Conservation (phyloP, 2,329 filamentous ascomycete species). For the Diaporthe batatas region DNA sequence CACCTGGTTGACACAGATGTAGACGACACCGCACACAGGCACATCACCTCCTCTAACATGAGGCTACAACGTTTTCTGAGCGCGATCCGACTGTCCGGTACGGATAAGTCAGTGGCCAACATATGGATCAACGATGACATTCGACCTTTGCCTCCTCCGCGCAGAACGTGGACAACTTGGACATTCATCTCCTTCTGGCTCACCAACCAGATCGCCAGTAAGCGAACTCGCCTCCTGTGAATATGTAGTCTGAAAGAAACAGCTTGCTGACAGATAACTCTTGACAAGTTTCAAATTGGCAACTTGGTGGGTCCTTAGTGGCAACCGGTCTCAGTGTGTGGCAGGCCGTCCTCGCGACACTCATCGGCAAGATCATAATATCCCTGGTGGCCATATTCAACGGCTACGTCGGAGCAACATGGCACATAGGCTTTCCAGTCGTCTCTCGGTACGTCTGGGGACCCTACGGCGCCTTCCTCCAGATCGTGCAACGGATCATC, state of each 20-base stretch:
- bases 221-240: background rate
- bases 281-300: constrained; percentile 43
- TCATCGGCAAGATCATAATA: constrained; percentile 55
- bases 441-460: constrained; percentile 56
- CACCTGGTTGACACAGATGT: background rate
- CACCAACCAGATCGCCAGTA: constrained; percentile 39
- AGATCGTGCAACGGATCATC: constrained; percentile 56
- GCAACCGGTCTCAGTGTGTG: constrained; percentile 39
- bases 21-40: constrained; percentile 5
- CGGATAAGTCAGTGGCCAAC: constrained; percentile 29
- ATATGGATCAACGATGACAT: constrained; percentile 38
- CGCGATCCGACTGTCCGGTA: constrained; percentile 22
- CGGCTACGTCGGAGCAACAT: constrained; percentile 55
- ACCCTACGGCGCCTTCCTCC: constrained; percentile 55
- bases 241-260: background rate
- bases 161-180: constrained; percentile 33
- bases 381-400: constrained; percentile 52
- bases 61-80: constrained; percentile 11
- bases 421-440: constrained; percentile 60
- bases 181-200: constrained; percentile 37
- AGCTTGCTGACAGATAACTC: background rate
- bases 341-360: constrained; percentile 38
- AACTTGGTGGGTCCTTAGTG: constrained; percentile 34
- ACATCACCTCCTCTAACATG: constrained; percentile 6
- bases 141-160: constrained; percentile 16